A percentile compares a stretch with the other conserved stretches of the same genome.
Evolutionary conservation across 1,284 basidiomycete genomes (phyloP).

Genomic region (Ustilago sp.): DNA sequence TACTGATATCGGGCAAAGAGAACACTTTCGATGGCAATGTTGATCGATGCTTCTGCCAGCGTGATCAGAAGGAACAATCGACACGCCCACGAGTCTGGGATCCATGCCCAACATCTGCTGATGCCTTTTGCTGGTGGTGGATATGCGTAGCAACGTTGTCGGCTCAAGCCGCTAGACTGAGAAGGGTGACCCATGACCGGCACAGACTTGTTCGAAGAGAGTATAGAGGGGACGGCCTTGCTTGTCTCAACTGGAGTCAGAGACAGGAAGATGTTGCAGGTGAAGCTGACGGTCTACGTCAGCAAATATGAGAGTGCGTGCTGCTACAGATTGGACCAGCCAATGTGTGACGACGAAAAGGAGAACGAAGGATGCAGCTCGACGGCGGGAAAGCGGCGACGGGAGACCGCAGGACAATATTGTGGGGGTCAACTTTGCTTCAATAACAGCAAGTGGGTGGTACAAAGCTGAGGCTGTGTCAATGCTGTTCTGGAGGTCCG

Average conservation of each 20-base stretch:
- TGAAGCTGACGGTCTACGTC: constrained; percentile 11
- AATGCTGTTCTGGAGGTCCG: constrained; percentile 1
- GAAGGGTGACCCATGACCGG: constrained; percentile 39
- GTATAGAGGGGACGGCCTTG: background rate
- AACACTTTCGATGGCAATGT: constrained; percentile 60
- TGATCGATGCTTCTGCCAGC: constrained; percentile 52
- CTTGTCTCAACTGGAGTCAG: background rate
- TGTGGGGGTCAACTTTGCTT: background rate
- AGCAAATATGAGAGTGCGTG: background rate
- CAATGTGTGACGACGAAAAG: constrained; percentile 12
- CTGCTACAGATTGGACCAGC: constrained; percentile 21
- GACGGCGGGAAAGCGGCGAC: background rate
- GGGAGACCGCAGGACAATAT: constrained; percentile 1
- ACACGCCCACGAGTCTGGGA: constrained; percentile 53
- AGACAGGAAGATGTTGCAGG: constrained; percentile 4
- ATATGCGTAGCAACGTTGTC: constrained; percentile 44
- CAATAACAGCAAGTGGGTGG: background rate
- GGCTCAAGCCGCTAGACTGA: constrained; percentile 24
- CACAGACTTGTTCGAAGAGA: constrained; percentile 5
- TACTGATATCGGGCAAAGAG: constrained; percentile 54
- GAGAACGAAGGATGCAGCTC: background rate
- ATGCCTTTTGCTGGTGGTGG: constrained; percentile 37
- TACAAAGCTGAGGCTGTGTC: constrained; percentile 14
- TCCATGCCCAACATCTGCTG: constrained; percentile 42
- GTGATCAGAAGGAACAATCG: constrained; percentile 59